Evolutionary conservation across 306 rosid species (phyloP).

Genomic region (Castanea mollissima): DNA sequence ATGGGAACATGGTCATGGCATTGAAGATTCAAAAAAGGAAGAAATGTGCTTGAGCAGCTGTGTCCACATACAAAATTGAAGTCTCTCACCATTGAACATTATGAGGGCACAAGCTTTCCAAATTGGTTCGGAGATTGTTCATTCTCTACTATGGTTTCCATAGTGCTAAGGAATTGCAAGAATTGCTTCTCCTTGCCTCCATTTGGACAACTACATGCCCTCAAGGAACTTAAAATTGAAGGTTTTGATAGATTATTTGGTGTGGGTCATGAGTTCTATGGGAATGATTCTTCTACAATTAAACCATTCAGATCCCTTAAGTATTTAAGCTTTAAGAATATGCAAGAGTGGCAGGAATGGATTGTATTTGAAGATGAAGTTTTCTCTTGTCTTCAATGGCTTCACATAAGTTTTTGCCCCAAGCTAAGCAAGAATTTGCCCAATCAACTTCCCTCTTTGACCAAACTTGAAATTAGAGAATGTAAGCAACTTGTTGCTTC

Average conservation of each 20-base stretch:
- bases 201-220: background rate
- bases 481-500: background rate
- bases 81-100: background rate
- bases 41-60: conserved; percentile 24
- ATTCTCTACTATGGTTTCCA: conserved; percentile 5
- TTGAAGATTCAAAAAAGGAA: background rate
- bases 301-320: background rate
- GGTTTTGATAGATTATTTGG: background rate
- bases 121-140: conserved; percentile 26
- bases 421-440: background rate
- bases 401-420: background rate
- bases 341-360: conserved; percentile 16
- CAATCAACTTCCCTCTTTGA: background rate
- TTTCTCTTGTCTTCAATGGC: conserved; percentile 5
- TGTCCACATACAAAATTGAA: conserved; percentile 21
- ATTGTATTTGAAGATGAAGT: background rate
- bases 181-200: conserved; percentile 8
- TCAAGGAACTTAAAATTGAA: conserved; percentile 22
- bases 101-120: conserved; percentile 15
- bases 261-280: conserved; percentile 1
- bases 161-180: background rate
- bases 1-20: background rate
- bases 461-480: background rate
- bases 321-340: background rate
- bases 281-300: background rate